Evolutionary conservation across 257 asterid genomes (phyloP).

Genomic region (Rehmannia glutinosa): DNA sequence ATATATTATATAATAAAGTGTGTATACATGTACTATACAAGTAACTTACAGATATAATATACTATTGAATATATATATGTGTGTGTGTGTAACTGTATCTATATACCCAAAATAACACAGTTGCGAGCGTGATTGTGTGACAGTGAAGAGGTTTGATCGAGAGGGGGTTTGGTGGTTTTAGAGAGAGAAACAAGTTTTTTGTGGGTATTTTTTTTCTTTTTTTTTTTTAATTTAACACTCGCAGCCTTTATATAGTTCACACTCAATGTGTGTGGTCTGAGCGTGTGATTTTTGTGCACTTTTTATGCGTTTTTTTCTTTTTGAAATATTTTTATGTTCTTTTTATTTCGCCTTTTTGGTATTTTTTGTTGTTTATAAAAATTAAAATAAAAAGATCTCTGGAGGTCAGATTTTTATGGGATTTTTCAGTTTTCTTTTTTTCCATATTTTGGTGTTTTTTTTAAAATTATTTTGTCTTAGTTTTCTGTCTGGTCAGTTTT

Average conservation of each 20-base stretch:
- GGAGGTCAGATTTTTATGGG: not conserved
- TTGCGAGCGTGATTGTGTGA: slow-evolving; percentile 21
- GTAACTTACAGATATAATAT: slow-evolving; percentile 2
- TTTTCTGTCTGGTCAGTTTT: slow-evolving; percentile 19
- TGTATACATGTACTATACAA: not conserved
- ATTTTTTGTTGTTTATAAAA: not conserved
- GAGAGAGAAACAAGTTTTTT: slow-evolving; percentile 23
- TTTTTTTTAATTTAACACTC: slow-evolving; percentile 14
- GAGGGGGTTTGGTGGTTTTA: slow-evolving; percentile 41
- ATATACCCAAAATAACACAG: slow-evolving; percentile 6
- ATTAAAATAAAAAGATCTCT: too few relatives aligned
- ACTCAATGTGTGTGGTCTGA: slow-evolving; percentile 16
- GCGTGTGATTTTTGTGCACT: slow-evolving; percentile 19
- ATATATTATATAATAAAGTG: slow-evolving; percentile 16
- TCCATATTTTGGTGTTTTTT: not conserved
- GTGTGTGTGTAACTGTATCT: not conserved
- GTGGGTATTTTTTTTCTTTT: slow-evolving; percentile 11
- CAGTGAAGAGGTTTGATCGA: slow-evolving; percentile 38
- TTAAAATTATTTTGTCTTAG: not conserved
- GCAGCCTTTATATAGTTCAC: slow-evolving; percentile 22
- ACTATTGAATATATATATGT: not conserved
- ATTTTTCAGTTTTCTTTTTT: not conserved
- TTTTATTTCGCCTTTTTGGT: not conserved
- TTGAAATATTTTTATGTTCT: not conserved
- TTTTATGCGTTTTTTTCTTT: slow-evolving; percentile 3